Evolutionary conservation across 345 rosid genomes (phyloP).

Genomic region (Rubroshorea leprosula): DNA sequence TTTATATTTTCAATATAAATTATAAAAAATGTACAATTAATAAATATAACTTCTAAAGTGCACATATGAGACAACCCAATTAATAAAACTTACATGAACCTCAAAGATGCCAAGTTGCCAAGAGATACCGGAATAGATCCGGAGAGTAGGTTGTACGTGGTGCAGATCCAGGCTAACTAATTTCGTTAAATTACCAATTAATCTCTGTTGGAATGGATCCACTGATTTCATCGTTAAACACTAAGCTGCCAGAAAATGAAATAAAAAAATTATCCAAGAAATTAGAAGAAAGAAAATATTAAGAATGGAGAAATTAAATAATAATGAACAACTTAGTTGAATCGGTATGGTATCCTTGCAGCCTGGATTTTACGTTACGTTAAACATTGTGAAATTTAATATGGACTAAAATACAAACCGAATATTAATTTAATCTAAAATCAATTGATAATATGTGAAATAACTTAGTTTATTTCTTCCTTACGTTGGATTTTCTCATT

Average conservation of each 20-base stretch:
- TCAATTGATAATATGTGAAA: no score
- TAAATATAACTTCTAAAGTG: no score
- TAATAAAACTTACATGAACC: constrained; percentile 26
- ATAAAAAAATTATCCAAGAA: not conserved
- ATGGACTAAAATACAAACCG: no score
- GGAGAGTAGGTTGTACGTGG: constrained; percentile 23
- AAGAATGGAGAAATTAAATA: no score
- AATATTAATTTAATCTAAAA: no score
- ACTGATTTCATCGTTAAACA: constrained; percentile 18
- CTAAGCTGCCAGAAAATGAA: constrained; percentile 21
- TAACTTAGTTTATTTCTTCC: no score
- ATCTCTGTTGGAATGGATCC: constrained; percentile 32
- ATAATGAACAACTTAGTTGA: no score
- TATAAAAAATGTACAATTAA: not conserved
- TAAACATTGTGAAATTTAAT: no score
- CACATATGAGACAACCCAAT: not conserved
- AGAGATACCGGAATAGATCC: constrained; percentile 39
- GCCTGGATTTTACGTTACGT: no score
- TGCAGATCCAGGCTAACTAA: constrained; percentile 36
- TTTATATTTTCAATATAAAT: no score
- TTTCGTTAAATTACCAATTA: constrained; percentile 30
- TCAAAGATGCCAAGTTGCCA: constrained; percentile 30
- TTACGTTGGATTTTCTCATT: no score
- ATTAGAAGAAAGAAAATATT: not conserved
- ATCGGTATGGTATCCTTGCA: no score